phyloP scores from a whole-genome alignment of 495 filamentous ascomycete genomes.

The Penicillium desertorum region DNA sequence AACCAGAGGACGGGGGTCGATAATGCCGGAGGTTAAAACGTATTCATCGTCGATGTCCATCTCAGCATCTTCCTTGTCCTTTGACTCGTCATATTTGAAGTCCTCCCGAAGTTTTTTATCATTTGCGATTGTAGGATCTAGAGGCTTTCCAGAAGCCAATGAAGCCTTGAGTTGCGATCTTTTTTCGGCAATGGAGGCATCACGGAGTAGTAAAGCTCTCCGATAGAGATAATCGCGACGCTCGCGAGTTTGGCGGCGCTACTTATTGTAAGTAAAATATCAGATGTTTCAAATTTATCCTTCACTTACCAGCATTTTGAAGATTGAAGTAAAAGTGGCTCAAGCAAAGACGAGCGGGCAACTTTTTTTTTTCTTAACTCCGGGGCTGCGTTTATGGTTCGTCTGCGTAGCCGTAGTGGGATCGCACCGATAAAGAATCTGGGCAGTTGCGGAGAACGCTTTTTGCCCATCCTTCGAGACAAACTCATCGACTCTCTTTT shows the following conservation, averaged over 20 bases:
- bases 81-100: slow-evolving; percentile 91
- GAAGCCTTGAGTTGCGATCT: slow-evolving; percentile 81
- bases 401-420: slow-evolving; percentile 34
- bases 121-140: slow-evolving; percentile 84
- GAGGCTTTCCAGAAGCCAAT: slow-evolving; percentile 78
- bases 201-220: slow-evolving; percentile 71
- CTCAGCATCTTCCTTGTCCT: slow-evolving; percentile 35
- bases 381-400: slow-evolving; percentile 38
- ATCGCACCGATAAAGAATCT: slow-evolving; percentile 37
- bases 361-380: slow-evolving; percentile 45
- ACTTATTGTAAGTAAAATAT: slow-evolving; percentile 18
- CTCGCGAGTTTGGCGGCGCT: slow-evolving; percentile 75
- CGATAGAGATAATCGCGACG: slow-evolving; percentile 95
- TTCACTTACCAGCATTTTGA: slow-evolving; percentile 46
- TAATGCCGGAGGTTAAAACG: slow-evolving; percentile 75
- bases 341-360: slow-evolving; percentile 27
- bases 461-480: slow-evolving; percentile 21
- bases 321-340: slow-evolving; percentile 11
- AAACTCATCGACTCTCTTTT: slow-evolving; percentile 29
- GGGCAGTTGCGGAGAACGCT: slow-evolving; percentile 33
- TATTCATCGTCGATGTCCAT: slow-evolving; percentile 96
- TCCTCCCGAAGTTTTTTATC: slow-evolving; percentile 83
- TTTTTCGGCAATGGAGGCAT: slow-evolving; percentile 91
- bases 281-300: background rate
- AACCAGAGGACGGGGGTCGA: slow-evolving; percentile 85